Percentiles rank a stretch among this genome's conserved stretches.
phyloP scores from a whole-genome alignment of 768 basidiomycete species.

The Pleurotus platypus region DNA sequence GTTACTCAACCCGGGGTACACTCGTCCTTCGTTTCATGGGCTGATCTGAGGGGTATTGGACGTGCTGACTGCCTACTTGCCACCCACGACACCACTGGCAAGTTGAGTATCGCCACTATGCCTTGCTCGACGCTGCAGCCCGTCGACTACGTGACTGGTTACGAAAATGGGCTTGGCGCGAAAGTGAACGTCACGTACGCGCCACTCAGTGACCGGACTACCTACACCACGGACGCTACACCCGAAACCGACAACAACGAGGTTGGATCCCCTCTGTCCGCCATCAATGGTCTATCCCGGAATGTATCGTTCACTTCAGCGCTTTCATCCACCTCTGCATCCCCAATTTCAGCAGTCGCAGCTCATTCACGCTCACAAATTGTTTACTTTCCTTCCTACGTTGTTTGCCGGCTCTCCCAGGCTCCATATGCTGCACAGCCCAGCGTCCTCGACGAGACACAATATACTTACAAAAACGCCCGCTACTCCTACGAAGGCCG shows the following conservation, averaged over 20 bases:
- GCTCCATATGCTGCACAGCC: not conserved
- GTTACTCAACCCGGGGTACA: conserved; percentile 3
- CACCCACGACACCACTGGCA: not conserved
- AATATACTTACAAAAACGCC: not conserved
- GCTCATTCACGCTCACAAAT: conserved; percentile 2
- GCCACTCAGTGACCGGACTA: conserved; percentile 1
- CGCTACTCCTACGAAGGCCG: conserved; percentile 3
- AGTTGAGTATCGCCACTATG: not conserved
- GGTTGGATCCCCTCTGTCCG: not conserved
- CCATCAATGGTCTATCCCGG: not conserved
- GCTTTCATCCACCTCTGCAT: not conserved
- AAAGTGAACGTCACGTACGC: conserved; percentile 4
- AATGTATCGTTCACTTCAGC: not conserved
- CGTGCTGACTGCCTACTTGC: not conserved
- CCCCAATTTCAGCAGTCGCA: not conserved
- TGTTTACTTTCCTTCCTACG: conserved; percentile 5
- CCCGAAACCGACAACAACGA: not conserved
- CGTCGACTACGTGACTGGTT: not conserved
- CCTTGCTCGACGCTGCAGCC: conserved; percentile 3
- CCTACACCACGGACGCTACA: not conserved
- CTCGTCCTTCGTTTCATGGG: not conserved
- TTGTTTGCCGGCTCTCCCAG: not conserved
- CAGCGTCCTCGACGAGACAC: not conserved
- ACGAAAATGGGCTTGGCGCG: conserved; percentile 1
- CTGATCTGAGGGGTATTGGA: conserved; percentile 1